Conservation (phyloP, 2,329 filamentous ascomycete genomes). For the Xylariaceae sp. region DNA sequence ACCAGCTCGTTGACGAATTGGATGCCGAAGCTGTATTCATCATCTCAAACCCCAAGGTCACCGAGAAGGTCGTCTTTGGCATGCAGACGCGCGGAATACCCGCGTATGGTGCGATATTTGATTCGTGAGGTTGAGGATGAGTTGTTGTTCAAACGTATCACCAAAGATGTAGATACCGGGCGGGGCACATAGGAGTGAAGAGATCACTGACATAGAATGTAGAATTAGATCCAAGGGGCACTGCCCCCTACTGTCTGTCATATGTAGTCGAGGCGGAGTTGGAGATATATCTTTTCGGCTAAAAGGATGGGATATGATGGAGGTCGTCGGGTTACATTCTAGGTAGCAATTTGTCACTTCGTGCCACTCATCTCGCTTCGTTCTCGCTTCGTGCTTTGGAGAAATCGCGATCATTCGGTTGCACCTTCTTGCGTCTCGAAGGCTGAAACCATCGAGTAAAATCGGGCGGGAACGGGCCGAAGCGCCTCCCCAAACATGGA, state of each 20-base stretch:
- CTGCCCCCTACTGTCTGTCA: background rate
- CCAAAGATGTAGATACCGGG: background rate
- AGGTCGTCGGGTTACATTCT: background rate
- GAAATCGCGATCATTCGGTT: no score
- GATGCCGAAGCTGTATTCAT: conserved; percentile 66
- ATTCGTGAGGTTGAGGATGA: conserved; percentile 33
- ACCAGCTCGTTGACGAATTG: conserved; percentile 52
- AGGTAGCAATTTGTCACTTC: no score
- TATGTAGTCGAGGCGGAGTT: background rate
- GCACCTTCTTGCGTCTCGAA: no score
- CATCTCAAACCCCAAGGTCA: conserved; percentile 65
- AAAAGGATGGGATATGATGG: background rate
- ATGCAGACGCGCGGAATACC: conserved; percentile 61
- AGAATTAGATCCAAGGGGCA: background rate
- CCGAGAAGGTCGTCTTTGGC: conserved; percentile 64
- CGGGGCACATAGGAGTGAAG: background rate
- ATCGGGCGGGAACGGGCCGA: background rate
- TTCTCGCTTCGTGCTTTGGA: no score
- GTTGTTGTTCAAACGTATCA: background rate
- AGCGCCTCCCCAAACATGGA: background rate
- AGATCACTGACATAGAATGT: background rate
- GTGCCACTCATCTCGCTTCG: no score
- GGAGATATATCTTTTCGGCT: background rate
- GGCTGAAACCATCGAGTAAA: no score
- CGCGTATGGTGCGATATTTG: conserved; percentile 71